A percentile compares a stretch with the other conserved stretches of the same genome.
Evolutionary conservation across 139 green algal genomes (phyloP).

Genomic region (Choricystis sp.): DNA sequence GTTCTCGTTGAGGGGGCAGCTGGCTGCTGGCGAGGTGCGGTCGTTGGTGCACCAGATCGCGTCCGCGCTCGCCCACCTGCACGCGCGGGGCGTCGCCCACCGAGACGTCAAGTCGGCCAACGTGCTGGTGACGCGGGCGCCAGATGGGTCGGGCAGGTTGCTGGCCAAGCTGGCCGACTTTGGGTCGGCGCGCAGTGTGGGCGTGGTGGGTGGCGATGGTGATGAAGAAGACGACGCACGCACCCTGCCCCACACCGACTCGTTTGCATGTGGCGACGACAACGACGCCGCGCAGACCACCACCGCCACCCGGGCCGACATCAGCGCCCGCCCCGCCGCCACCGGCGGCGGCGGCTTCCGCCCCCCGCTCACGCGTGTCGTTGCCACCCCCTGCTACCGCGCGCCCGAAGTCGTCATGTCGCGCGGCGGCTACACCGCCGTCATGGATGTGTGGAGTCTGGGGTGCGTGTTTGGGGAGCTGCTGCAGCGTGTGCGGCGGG

Average conservation of each 20-base stretch:
- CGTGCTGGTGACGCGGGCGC: slow-evolving; percentile 37
- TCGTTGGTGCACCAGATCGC: slow-evolving; percentile 59
- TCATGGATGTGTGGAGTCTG: slow-evolving; percentile 60
- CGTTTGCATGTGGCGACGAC: background rate
- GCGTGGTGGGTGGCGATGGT: background rate
- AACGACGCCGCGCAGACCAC: background rate
- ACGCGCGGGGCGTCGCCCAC: slow-evolving; percentile 61
- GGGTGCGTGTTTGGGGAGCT: slow-evolving; percentile 86
- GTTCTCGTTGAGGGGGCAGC: slow-evolving; percentile 29
- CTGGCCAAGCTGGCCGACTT: slow-evolving; percentile 51
- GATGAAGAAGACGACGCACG: background rate
- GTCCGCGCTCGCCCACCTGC: slow-evolving; percentile 50
- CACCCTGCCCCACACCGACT: background rate
- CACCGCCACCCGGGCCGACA: background rate
- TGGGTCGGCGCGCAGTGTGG: slow-evolving; percentile 49
- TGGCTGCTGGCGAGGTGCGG: slow-evolving; percentile 33
- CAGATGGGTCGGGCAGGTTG: background rate
- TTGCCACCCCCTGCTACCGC: slow-evolving; percentile 39
- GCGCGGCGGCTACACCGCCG: slow-evolving; percentile 44
- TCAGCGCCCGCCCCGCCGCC: no score
- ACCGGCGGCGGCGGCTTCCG: slow-evolving; percentile 19
- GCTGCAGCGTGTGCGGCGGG: slow-evolving; percentile 51
- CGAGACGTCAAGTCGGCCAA: slow-evolving; percentile 84
- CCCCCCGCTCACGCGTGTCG: slow-evolving; percentile 51
- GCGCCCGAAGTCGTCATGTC: slow-evolving; percentile 46